Evolutionary conservation across 352 stramenopile species (phyloP).

Genomic region (Globisporangium sylvaticum): DNA sequence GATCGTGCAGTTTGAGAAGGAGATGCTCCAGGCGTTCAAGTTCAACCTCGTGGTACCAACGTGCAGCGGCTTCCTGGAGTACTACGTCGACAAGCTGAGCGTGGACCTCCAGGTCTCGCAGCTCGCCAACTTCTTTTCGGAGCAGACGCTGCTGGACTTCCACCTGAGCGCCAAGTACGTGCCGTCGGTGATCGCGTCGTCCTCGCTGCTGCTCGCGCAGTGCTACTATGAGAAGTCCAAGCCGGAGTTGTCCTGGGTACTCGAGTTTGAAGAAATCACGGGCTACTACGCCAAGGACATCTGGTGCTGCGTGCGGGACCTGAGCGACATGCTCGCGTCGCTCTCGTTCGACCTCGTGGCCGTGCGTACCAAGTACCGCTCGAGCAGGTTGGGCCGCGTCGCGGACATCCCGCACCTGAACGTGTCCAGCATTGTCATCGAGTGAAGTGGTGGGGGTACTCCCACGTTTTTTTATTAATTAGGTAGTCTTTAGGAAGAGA

Average conservation of each 20-base stretch:
- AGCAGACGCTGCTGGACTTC: constrained; percentile 60
- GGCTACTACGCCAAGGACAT: constrained; percentile 39
- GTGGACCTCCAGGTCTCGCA: constrained; percentile 32
- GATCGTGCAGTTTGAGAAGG: constrained; percentile 87
- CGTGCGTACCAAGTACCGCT: constrained; percentile 41
- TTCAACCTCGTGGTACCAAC: constrained; percentile 97
- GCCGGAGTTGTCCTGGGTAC: constrained; percentile 41
- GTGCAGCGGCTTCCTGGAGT: constrained; percentile 93
- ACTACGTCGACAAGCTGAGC: constrained; percentile 89
- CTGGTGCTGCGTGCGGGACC: constrained; percentile 31
- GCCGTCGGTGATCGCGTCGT: constrained; percentile 42
- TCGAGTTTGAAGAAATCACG: constrained; percentile 43
- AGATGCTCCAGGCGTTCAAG: constrained; percentile 93
- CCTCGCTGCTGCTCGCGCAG: constrained; percentile 43
- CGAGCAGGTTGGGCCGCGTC: constrained; percentile 15
- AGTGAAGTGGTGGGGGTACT: constrained; percentile 1
- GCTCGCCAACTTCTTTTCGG: constrained; percentile 55
- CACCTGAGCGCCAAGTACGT: constrained; percentile 41
- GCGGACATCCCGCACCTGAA: constrained; percentile 18
- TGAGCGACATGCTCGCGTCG: constrained; percentile 33
- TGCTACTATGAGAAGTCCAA: constrained; percentile 42
- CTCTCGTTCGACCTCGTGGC: constrained; percentile 39
- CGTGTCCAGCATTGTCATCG: constrained; percentile 14
- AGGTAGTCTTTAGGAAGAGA: background rate
- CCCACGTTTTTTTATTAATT: background rate